Conservation (phyloP, 192 early-diverging fungal species). For the Jimgerdemannia flammicorona region DNA sequence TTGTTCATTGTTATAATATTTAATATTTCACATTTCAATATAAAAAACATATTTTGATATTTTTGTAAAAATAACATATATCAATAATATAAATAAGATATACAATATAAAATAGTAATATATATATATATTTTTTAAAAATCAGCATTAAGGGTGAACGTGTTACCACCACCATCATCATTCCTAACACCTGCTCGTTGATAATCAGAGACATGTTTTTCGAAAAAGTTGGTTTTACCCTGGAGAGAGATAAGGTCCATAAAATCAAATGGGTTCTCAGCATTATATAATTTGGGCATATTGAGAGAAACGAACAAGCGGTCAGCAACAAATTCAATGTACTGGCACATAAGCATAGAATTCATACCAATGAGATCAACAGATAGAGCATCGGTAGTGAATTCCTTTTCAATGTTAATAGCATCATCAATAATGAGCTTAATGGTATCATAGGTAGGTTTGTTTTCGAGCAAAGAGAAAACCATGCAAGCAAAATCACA, state of each 20-base stretch:
- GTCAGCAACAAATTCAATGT: constrained; percentile 92
- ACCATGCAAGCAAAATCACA: constrained; percentile 96
- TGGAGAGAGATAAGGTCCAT: constrained; percentile 85
- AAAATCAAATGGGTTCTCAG: constrained; percentile 95
- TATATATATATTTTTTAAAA: no score
- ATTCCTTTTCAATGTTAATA: constrained; percentile 93
- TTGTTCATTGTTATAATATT: no score
- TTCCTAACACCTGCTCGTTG: constrained; percentile 9
- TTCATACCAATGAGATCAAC: constrained; percentile 28
- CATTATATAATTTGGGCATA: constrained; percentile 79
- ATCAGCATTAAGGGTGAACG: no score
- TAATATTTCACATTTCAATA: no score
- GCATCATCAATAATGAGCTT: constrained; percentile 79
- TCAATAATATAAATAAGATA: no score
- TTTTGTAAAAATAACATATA: no score
- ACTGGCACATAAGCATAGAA: constrained; percentile 79
- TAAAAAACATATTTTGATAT: no score
- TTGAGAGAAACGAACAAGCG: constrained; percentile 51
- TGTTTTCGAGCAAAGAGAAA: constrained; percentile 75
- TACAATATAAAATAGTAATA: no score
- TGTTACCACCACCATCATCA: no score
- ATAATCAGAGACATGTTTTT: no score
- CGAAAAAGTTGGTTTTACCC: no score
- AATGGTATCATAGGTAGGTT: constrained; percentile 64
- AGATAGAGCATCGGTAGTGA: no score